Base-by-base conservation (phyloP, 352 stramenopile species). In the Globisporangium takayamanum region DNA sequence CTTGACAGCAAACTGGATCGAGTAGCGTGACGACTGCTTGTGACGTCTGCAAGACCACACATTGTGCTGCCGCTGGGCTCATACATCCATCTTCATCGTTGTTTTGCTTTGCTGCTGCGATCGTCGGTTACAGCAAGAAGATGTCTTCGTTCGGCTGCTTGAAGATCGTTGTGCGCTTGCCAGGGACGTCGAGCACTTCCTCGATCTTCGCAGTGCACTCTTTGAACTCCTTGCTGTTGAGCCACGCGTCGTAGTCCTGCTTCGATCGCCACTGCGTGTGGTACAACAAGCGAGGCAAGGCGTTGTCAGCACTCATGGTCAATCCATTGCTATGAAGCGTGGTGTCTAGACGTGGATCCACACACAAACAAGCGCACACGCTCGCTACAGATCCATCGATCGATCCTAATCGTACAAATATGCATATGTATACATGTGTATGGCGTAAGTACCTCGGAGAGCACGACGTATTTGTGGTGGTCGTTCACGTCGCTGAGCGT, bases 391-490 rank as follows among this genome's bases (percentile, higher is more conserved):
- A 36, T 36, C 30, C 2, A 36, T 36, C 30, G 30, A 36, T 36
- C 8, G 30, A 36, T 36, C 30, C 1, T 39, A 63, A 20, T 26
- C 48, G 37, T 39, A 30, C 12, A 47, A 41, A 1, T 30, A 36
- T 41, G 46, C 15, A n/a, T 20, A 55, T 22, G 6, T 8, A 50
- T 10, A 8, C 22, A 45, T 3, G 37, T 14, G 44, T 37, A 42
- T 1, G 42, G 30, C 16, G 36, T 7, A 33, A 61, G 51, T 55
- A 93, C 84, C 78, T 94, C 80, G 1, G 84, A 94, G 28, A 94
- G 57, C 54, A 94, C 73, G 28, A 94, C 80, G 58, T 92, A 94
- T 72, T 92, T 94, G 69, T 94, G 84, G 63, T 94, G 84, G 53
- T 94, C 78, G 55, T 89, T 82, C 55, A 88, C 63, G 44, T 94